A percentile compares a stretch with the other conserved stretches of the same genome.
Evolutionary conservation across 169 alveolate species (phyloP).

Genomic region (Eimeria praecox): DNA sequence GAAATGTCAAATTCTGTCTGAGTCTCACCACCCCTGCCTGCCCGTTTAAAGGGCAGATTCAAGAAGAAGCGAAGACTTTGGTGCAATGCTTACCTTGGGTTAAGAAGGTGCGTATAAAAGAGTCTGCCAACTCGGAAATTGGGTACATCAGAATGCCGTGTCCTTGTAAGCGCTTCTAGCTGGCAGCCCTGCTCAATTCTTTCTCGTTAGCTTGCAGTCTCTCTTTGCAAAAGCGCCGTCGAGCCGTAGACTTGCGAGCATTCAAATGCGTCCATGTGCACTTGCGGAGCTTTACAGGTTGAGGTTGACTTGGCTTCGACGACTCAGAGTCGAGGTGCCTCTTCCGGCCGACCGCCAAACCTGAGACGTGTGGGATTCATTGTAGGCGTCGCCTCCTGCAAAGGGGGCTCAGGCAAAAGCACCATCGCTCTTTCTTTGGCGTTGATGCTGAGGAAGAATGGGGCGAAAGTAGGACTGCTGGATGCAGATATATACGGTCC

Average conservation of each 20-base stretch:
- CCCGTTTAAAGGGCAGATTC: constrained; percentile 89
- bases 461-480: constrained; percentile 95
- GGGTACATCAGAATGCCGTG: not conserved
- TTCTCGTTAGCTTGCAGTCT: not conserved
- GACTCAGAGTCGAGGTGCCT: constrained; percentile 48
- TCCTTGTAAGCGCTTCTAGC: not conserved
- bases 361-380: constrained; percentile 82
- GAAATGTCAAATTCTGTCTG: constrained; percentile 85
- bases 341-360: constrained; percentile 57
- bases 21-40: constrained; percentile 92
- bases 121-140: constrained; percentile 64
- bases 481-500: constrained; percentile 98
- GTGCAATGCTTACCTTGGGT: constrained; percentile 85
- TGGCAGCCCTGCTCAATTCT: not conserved
- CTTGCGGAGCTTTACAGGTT: constrained; percentile 1
- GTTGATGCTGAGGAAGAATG: constrained; percentile 89
- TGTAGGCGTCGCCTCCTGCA: constrained; percentile 96
- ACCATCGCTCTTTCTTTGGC: constrained; percentile 96
- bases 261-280: not conserved
- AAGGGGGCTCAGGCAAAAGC: constrained; percentile 99
- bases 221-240: not conserved
- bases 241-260: not conserved
- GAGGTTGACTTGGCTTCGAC: constrained; percentile 39
- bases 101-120: constrained; percentile 80
- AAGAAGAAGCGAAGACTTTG: constrained; percentile 54